phyloP scores from a whole-genome alignment of 1,139 yeast genomes.

The Keqinozyma sinolaborantium region DNA sequence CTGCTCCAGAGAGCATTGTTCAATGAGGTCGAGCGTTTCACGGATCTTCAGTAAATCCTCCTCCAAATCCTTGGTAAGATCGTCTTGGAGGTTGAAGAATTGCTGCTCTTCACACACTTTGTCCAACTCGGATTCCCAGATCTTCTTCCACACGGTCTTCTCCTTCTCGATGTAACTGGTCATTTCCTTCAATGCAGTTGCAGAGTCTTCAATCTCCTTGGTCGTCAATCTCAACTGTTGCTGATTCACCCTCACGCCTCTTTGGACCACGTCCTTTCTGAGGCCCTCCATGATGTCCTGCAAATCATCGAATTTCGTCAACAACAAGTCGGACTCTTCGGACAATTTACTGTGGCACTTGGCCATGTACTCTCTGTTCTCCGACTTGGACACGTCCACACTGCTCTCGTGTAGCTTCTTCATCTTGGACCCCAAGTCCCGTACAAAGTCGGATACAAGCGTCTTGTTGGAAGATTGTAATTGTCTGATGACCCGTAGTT shows the following conservation, averaged over 20 bases:
- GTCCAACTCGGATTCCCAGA: constrained; percentile 91
- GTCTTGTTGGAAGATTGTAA: constrained; percentile 46
- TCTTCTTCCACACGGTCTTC: constrained; percentile 81
- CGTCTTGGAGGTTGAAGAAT: constrained; percentile 85
- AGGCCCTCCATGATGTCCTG: constrained; percentile 90
- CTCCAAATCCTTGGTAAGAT: constrained; percentile 70
- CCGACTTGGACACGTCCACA: constrained; percentile 36
- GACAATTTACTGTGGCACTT: constrained; percentile 72
- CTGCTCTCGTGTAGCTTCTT: constrained; percentile 46
- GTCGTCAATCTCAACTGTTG: constrained; percentile 67
- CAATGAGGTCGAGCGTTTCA: constrained; percentile 79
- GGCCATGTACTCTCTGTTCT: constrained; percentile 71
- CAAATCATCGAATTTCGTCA: constrained; percentile 83
- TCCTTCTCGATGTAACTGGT: constrained; percentile 63
- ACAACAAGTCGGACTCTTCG: constrained; percentile 67
- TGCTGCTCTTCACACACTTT: constrained; percentile 93
- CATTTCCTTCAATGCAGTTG: constrained; percentile 48
- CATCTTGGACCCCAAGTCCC: constrained; percentile 44
- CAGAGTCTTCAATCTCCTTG: constrained; percentile 63
- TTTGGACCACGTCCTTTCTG: constrained; percentile 86
- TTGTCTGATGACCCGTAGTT: constrained; percentile 63
- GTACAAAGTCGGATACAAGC: constrained; percentile 40
- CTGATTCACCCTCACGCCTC: constrained; percentile 81
- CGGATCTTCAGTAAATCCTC: constrained; percentile 78
- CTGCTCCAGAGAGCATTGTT: constrained; percentile 79